Percentiles rank a stretch among this genome's conserved stretches.
These are phyloP conservation scores for Apiospora aurea DNA, from an alignment of 2,329 filamentous ascomycete species.

Conservation along the genomic window DNA sequence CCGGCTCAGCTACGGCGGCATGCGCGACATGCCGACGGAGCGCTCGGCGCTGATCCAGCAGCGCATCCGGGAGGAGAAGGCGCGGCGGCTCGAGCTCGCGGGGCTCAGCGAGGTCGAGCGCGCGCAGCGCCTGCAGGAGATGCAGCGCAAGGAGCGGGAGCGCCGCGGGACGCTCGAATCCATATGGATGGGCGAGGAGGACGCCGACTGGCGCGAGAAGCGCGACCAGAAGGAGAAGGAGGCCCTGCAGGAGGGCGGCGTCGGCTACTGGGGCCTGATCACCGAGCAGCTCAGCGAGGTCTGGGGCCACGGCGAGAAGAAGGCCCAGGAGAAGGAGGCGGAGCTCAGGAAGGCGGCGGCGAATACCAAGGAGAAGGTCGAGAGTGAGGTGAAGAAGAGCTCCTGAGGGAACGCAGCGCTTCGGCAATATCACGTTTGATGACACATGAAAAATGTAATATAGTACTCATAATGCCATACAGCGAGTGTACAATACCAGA, in stretches of 20 bases:
- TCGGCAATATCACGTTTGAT: background rate
- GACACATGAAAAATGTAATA: slow-evolving; percentile 1
- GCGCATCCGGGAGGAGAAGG: slow-evolving; percentile 55
- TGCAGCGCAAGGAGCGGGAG: slow-evolving; percentile 32
- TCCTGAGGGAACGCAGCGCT: background rate
- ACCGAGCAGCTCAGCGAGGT: slow-evolving; percentile 64
- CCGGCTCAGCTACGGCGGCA: background rate
- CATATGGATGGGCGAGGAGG: slow-evolving; percentile 66
- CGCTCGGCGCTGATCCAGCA: slow-evolving; percentile 55
- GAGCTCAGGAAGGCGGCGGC: background rate
- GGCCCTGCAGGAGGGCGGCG: slow-evolving; percentile 60
- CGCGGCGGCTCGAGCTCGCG: slow-evolving; percentile 37
- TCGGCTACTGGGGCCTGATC: slow-evolving; percentile 63
- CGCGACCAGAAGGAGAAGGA: slow-evolving; percentile 58
- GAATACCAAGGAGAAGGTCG: background rate
- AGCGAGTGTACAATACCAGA: background rate
- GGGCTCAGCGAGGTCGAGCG: slow-evolving; percentile 38
- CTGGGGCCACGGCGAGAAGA: slow-evolving; percentile 42
- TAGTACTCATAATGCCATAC: background rate
- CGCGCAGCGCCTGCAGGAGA: slow-evolving; percentile 39
- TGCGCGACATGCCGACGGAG: slow-evolving; percentile 64
- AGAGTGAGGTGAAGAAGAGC: background rate
- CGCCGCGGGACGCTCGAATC: slow-evolving; percentile 48
- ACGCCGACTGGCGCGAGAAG: slow-evolving; percentile 61
- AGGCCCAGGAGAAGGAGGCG: slow-evolving; percentile 29